Base-by-base conservation (phyloP, 768 basidiomycete genomes). In the Termitomyces eurrhizus region DNA sequence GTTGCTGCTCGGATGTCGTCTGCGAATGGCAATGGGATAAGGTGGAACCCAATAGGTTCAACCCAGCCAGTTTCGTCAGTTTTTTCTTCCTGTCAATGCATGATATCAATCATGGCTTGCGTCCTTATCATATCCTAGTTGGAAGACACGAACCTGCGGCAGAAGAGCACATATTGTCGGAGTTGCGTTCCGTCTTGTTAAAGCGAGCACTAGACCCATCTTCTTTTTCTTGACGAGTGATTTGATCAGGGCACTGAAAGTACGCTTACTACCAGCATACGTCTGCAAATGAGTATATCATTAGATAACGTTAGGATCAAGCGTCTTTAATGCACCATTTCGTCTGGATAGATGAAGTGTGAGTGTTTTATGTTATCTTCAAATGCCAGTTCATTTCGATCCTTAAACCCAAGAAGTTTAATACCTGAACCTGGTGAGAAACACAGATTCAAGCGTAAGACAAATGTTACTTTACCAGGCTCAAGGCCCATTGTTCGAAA, bases 341-440 rank as follows among this genome's bases (percentile, higher is more conserved):
- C 97, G 67, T 95, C 88, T 0, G 97, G 97, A 70, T 93, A 92
- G 58, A 98, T 83, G 71, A 98, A 98, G 50, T 85, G 73, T 0
- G 95, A 88, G 73, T 98, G 95, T 68, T 93, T 96, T 68, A 97
- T 73, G 65, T 95, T 96, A 69, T 98, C 93, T 69, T 95, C 90
- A 65, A 95, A 90, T 1, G 75, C 74, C 1, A 98, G 80, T 64
- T 89, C 81, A 6, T 72, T 73, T 13, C 80, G 81, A 56, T 88
- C 79, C 70, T 95, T 94, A 78, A 98, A 98, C 5, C 97, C 97
- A 32, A 99, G 85, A 5, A 99, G 85, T 71, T 89, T 94, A 69
- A 99, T 83, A 12, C 88, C 93, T 92, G 14, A 35, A 58, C n/a
- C 21, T 18, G 50, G 26, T 61, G 49, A 48, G 33, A 44, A 55